Conservation (phyloP, 1,284 basidiomycete species). For the Tetrapyrgos nigripes region DNA sequence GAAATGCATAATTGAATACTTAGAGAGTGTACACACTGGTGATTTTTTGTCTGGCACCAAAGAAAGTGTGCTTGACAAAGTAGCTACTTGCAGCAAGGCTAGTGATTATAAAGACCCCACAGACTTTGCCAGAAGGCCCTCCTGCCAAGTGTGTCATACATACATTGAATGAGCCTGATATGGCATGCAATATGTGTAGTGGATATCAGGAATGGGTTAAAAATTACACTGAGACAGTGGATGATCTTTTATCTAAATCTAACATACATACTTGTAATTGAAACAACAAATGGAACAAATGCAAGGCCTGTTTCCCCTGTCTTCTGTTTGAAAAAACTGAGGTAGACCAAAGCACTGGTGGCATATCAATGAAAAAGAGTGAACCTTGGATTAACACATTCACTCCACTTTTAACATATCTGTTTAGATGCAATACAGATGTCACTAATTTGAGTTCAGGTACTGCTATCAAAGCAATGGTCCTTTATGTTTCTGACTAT, state of each 20-base stretch:
- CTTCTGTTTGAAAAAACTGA: slow-evolving; percentile 17
- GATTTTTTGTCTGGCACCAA: slow-evolving; percentile 17
- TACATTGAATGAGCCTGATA: background rate
- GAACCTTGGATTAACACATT: slow-evolving; percentile 43
- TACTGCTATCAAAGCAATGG: slow-evolving; percentile 42
- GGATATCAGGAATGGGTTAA: slow-evolving; percentile 5
- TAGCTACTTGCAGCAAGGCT: background rate
- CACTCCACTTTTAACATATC: slow-evolving; percentile 33
- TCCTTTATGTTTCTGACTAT: slow-evolving; percentile 47
- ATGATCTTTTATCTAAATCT: slow-evolving; percentile 21
- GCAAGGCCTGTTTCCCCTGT: slow-evolving; percentile 36
- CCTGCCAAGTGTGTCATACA: slow-evolving; percentile 4
- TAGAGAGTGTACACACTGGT: slow-evolving; percentile 21
- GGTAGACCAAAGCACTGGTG: slow-evolving; percentile 32
- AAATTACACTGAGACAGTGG: slow-evolving; percentile 11
- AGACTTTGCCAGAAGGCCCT: slow-evolving; percentile 10
- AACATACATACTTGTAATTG: slow-evolving; percentile 23
- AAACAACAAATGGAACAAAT: slow-evolving; percentile 27
- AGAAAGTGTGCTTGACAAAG: background rate
- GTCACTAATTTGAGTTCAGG: slow-evolving; percentile 41
- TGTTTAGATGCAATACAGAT: slow-evolving; percentile 43
- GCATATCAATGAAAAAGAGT: slow-evolving; percentile 36
- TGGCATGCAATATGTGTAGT: background rate
- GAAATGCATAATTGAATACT: slow-evolving; percentile 17
- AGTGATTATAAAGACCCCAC: slow-evolving; percentile 10